Percentiles rank a stretch among this genome's conserved stretches.
Conservation (phyloP, 805 yeast species). For the Yarrowia deformans region DNA sequence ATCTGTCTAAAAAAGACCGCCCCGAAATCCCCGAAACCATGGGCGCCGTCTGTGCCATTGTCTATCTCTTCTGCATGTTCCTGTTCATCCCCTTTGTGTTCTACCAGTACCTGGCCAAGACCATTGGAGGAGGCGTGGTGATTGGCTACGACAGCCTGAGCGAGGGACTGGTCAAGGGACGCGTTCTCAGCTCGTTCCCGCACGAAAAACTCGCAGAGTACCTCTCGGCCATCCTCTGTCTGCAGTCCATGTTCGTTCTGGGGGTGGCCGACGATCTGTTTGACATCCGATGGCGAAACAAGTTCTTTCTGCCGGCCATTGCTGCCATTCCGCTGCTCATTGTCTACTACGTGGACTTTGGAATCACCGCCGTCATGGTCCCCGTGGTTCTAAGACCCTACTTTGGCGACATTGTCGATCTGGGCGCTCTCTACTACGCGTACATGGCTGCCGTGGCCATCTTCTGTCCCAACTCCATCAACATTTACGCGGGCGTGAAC, state of each 20-base stretch:
- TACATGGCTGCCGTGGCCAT: conserved; percentile 94
- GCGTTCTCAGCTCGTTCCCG: conserved; percentile 59
- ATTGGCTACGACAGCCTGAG: conserved; percentile 52
- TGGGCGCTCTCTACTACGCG: conserved; percentile 79
- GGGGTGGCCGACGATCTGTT: conserved; percentile 95
- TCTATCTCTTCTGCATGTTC: conserved; percentile 81
- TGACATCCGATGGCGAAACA: conserved; percentile 97
- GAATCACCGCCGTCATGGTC: conserved; percentile 83
- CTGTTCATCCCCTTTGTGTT: conserved; percentile 88
- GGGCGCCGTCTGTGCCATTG: conserved; percentile 87
- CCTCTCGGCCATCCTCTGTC: conserved; percentile 80
- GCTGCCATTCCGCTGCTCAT: conserved; percentile 90
- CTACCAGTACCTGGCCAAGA: conserved; percentile 71
- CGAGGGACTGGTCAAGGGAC: conserved; percentile 47
- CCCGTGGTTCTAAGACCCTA: conserved; percentile 65
- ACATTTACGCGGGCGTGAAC: conserved; percentile 93
- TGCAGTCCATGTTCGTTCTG: conserved; percentile 81
- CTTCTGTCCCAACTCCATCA: conserved; percentile 94
- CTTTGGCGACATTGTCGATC: conserved; percentile 60
- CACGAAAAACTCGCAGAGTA: conserved; percentile 85
- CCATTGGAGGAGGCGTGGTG: conserved; percentile 62
- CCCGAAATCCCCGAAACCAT: conserved; percentile 88
- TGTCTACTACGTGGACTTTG: conserved; percentile 92
- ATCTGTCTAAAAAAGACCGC: conserved; percentile 74
- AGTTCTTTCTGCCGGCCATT: conserved; percentile 92